Percentiles rank a stretch among this genome's conserved stretches.
phyloP scores from a whole-genome alignment of 805 yeast genomes.

The Saccharomyces kudriavzevii region DNA sequence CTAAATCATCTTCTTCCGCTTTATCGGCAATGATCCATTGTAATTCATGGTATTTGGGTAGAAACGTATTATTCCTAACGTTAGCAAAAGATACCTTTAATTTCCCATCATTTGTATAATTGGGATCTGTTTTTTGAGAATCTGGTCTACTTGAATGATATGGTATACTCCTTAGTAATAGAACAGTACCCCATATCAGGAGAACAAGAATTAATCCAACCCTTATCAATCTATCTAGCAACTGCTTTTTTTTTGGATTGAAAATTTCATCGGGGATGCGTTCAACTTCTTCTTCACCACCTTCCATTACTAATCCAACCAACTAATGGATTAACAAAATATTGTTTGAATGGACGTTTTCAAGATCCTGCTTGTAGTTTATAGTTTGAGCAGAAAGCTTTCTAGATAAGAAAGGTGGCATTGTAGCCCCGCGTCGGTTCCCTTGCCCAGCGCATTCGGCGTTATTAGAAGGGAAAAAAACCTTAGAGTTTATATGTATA shows the following conservation, averaged over 20 bases:
- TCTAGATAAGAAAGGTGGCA: neutral
- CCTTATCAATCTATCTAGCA: constrained; percentile 7
- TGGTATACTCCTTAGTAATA: constrained; percentile 11
- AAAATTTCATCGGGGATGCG: constrained; percentile 13
- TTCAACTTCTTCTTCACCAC: constrained; percentile 7
- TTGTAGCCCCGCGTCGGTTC: neutral
- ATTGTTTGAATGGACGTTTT: too few species aligned
- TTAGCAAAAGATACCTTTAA: constrained; percentile 34
- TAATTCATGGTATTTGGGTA: constrained; percentile 43
- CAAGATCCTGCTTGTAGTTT: too few species aligned
- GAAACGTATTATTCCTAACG: constrained; percentile 49
- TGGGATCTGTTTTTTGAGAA: constrained; percentile 7
- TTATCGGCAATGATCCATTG: constrained; percentile 62
- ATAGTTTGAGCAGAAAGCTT: neutral
- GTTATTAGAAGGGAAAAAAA: neutral
- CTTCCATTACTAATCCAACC: neutral
- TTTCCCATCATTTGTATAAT: constrained; percentile 15
- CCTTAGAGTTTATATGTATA: neutral
- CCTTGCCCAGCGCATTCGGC: neutral
- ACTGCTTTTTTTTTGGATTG: constrained; percentile 3
- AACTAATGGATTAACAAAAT: neutral
- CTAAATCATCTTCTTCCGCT: constrained; percentile 47
- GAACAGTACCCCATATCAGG: constrained; percentile 21
- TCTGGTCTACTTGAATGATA: neutral
- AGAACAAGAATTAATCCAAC: constrained; percentile 12